Conservation (phyloP, 768 basidiomycete genomes). For the Tulasnella sp. region DNA sequence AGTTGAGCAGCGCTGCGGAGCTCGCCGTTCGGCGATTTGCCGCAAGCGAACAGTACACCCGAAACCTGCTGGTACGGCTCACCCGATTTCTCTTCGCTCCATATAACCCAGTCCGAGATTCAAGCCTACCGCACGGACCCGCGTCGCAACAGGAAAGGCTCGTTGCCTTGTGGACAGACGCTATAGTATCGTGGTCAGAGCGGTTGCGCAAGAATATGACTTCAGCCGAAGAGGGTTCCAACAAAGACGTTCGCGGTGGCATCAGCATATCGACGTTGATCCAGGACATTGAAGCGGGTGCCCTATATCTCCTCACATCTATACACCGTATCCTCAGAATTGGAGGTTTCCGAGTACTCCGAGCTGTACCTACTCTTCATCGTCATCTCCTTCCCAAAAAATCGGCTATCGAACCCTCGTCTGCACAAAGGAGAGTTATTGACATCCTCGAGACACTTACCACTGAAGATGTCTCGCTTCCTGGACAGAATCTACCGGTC, state of each 20-base stretch:
- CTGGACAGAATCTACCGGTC: constrained; percentile 11
- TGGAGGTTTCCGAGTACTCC: constrained; percentile 36
- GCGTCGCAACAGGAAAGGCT: constrained; percentile 47
- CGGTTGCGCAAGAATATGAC: constrained; percentile 15
- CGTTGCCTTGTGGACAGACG: constrained; percentile 57
- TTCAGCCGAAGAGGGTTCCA: constrained; percentile 19
- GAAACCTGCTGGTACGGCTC: constrained; percentile 50
- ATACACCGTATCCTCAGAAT: constrained; percentile 45
- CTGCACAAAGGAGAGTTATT: not conserved
- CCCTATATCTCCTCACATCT: constrained; percentile 57
- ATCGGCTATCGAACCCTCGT: not conserved
- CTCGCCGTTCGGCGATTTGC: constrained; percentile 63
- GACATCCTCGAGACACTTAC: constrained; percentile 37
- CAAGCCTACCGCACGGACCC: not conserved
- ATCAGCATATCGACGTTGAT: constrained; percentile 29
- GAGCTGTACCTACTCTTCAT: constrained; percentile 2
- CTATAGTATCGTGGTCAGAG: constrained; percentile 60
- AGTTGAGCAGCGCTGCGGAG: constrained; percentile 54
- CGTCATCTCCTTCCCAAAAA: not conserved
- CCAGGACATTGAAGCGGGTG: constrained; percentile 57
- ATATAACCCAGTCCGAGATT: constrained; percentile 12
- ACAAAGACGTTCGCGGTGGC: constrained; percentile 32
- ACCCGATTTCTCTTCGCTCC: constrained; percentile 67
- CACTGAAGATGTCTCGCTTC: constrained; percentile 26
- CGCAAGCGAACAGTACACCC: constrained; percentile 43